Conservation (phyloP, 371 early-diverging fungal species). For the Gilbertella persicaria region DNA sequence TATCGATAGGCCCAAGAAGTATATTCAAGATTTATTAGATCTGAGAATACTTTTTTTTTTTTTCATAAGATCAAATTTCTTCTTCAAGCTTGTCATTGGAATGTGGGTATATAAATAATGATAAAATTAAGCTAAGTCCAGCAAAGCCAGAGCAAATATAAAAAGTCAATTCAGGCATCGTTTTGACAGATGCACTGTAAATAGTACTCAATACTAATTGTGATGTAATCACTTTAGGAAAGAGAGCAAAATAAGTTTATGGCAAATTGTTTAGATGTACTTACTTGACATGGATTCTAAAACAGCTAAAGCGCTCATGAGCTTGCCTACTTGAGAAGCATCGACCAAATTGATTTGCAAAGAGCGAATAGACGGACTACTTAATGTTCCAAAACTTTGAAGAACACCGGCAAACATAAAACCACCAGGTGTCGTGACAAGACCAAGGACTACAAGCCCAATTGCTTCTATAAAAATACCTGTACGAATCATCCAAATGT, state of each 20-base stretch:
- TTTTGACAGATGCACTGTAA: slow-evolving; percentile 48
- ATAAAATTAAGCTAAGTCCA: not conserved
- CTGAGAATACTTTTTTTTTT: no score
- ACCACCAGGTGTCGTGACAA: slow-evolving; percentile 22
- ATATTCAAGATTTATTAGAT: no score
- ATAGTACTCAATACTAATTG: slow-evolving; percentile 38
- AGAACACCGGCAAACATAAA: slow-evolving; percentile 32
- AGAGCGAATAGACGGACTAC: slow-evolving; percentile 41
- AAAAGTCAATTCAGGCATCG: slow-evolving; percentile 53
- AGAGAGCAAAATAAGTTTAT: no score
- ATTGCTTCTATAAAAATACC: slow-evolving; percentile 37
- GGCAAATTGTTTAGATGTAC: not conserved
- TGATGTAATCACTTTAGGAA: slow-evolving; percentile 30
- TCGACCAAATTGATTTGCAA: slow-evolving; percentile 45
- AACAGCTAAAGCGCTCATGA: slow-evolving; percentile 50
- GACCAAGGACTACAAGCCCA: slow-evolving; percentile 33
- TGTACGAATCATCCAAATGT: slow-evolving; percentile 48
- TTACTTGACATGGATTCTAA: slow-evolving; percentile 53
- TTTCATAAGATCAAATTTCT: no score
- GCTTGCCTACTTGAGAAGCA: slow-evolving; percentile 50
- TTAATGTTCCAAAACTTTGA: slow-evolving; percentile 34
- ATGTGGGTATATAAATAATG: not conserved
- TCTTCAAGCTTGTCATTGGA: not conserved
- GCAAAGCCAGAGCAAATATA: slow-evolving; percentile 25
- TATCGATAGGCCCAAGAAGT: no score